These are phyloP conservation scores for Linnemannia hyalina DNA, from an alignment of 192 early-diverging fungal genomes.

Conservation along the genomic window DNA sequence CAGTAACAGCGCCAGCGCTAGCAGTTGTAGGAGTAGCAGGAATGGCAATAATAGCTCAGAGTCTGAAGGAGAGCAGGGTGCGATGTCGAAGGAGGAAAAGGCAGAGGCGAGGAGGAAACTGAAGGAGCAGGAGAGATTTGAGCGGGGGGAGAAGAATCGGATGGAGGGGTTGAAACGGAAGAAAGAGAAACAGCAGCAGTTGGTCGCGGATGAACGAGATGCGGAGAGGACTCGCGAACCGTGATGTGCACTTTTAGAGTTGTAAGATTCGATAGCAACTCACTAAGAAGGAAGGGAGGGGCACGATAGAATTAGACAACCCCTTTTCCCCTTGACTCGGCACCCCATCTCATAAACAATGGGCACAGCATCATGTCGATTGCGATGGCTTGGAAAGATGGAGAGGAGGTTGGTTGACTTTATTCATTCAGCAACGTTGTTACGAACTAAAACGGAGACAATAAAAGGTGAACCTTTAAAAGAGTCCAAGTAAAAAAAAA, in stretches of 20 bases:
- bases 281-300: not conserved
- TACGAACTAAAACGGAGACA: no score
- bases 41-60: not conserved
- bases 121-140: not conserved
- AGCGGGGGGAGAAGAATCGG: conserved; percentile 1
- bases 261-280: not conserved
- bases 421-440: no score
- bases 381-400: no score
- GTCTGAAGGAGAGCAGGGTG: not conserved
- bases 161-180: conserved; percentile 1
- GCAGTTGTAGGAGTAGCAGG: not conserved
- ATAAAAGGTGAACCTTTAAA: no score
- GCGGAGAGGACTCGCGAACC: not conserved
- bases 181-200: not conserved
- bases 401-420: no score
- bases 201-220: not conserved
- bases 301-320: no score
- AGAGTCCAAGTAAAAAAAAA: no score
- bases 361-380: no score
- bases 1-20: not conserved
- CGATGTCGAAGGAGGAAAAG: not conserved
- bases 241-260: not conserved
- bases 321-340: no score
- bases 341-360: no score
- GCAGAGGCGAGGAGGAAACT: conserved; percentile 15